phyloP scores from a whole-genome alignment of 257 asterid genomes.

The Ballota nigra region DNA sequence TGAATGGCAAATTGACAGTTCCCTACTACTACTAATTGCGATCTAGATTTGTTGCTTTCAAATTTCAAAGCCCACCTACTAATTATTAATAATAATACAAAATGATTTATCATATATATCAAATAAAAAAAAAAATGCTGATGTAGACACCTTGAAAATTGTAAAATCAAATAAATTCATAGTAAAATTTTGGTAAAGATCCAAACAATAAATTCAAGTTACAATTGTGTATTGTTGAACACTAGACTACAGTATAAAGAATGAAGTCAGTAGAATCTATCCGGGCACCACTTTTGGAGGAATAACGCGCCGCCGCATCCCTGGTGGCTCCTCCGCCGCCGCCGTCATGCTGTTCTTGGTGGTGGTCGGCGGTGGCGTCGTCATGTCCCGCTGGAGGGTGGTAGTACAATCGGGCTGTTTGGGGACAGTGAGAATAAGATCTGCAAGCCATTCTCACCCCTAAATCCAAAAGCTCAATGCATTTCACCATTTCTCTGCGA shows the following conservation, averaged over 20 bases:
- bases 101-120: background rate
- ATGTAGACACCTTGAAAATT: background rate
- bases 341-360: background rate
- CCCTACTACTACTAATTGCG: too few species aligned
- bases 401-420: conserved; percentile 54
- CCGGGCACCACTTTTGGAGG: background rate
- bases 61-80: background rate
- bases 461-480: conserved; percentile 43
- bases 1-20: too few species aligned
- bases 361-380: conserved; percentile 7
- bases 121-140: background rate
- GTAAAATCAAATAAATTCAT: background rate
- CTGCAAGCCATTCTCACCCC: conserved; percentile 46
- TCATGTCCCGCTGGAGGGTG: conserved; percentile 44
- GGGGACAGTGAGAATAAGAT: conserved; percentile 57
- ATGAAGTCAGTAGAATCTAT: conserved; percentile 56
- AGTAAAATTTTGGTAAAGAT: background rate
- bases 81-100: too few species aligned
- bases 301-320: conserved; percentile 20
- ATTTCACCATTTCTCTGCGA: conserved; percentile 32
- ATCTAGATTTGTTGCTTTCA: background rate
- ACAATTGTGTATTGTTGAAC: too few species aligned
- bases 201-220: background rate
- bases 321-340: conserved; percentile 18
- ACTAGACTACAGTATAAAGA: conserved; percentile 41